Evolutionary conservation across 495 filamentous ascomycete species (phyloP).

Genomic region (Pseudoneurospora amorphoporcata): DNA sequence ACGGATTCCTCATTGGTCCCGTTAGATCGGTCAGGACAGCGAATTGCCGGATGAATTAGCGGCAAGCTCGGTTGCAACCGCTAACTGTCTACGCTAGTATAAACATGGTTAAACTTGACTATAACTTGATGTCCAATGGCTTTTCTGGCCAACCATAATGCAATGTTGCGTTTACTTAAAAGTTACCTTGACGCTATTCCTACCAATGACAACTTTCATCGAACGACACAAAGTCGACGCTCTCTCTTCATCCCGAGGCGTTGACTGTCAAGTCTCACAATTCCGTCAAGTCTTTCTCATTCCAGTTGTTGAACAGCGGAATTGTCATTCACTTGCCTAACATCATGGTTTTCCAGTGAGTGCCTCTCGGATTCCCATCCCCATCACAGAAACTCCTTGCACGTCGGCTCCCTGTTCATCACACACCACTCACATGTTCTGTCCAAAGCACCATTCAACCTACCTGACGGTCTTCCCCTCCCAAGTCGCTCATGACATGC

Average conservation of each 20-base stretch:
- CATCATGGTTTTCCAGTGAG: neutral
- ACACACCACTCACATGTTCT: neutral
- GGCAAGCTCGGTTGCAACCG: neutral
- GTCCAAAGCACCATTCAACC: no score
- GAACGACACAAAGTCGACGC: neutral
- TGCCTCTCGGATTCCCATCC: neutral
- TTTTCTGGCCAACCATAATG: neutral
- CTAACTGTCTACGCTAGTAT: no score
- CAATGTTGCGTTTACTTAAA: neutral
- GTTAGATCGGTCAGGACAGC: neutral
- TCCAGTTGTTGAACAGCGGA: no score
- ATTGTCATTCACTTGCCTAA: neutral
- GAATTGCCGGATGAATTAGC: neutral
- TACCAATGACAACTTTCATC: neutral
- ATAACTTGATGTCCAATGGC: neutral
- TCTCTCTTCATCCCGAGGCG: neutral
- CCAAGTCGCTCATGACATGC: no score
- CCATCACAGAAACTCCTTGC: no score
- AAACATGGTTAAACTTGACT: neutral
- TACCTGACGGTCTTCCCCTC: no score
- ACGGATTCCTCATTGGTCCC: neutral
- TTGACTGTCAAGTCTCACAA: neutral
- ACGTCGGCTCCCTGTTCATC: neutral
- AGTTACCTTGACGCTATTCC: neutral
- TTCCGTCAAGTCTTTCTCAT: neutral